Base-by-base conservation (phyloP, 2,329 filamentous ascomycete genomes). In the Nothophaeocryptopus gaeumannii region DNA sequence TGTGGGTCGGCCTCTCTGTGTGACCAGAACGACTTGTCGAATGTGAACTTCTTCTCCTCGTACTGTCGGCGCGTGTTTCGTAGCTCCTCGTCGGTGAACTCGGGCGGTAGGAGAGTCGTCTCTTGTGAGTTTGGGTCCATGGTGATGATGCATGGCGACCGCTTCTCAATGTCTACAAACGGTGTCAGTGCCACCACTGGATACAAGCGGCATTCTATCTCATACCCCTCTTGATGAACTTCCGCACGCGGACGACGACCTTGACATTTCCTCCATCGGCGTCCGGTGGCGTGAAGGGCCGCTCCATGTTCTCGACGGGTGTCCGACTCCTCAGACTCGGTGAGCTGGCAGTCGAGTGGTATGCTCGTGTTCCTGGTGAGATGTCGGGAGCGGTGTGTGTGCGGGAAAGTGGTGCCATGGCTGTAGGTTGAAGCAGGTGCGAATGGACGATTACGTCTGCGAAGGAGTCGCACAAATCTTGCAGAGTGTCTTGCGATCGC, bases 11-110 rank as follows among this genome's bases (percentile, higher is more conserved):
- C 70, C 48, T 79, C 79, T 67, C 92, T 76, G 71, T 96, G 90
- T 52, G 92, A 97, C 91, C 93, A 99, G 73, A 97, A 99, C 0
- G 91, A 97, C 67, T 90, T 95, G 75, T 99, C 93, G 68, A 99
- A 99, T 2, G 88, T 91, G 66, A 99, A 99, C 0, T 78, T 81
- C 72, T 95, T 96, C 66, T 96, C 89, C 65, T 96, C 90, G 47
- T 87, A 75, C 7, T 86, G 76, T 68, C 86, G 92, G 55, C 89
- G 83, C 34, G 82, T 80, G 69, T 84, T 85, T 32, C 60, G 63
- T 14, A 50, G 43, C 31, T 66, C 63, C 5, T 64, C 60, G 3
- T 53, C 39, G 9, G 51, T 49, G 10, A 63, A 35, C n/a, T 55
- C 54, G 1, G 91, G 90, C 3, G 85, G 81, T 38, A 84, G 78